Evolutionary conservation across 805 yeast genomes (phyloP).

Genomic region (Kodamaea laetipori): DNA sequence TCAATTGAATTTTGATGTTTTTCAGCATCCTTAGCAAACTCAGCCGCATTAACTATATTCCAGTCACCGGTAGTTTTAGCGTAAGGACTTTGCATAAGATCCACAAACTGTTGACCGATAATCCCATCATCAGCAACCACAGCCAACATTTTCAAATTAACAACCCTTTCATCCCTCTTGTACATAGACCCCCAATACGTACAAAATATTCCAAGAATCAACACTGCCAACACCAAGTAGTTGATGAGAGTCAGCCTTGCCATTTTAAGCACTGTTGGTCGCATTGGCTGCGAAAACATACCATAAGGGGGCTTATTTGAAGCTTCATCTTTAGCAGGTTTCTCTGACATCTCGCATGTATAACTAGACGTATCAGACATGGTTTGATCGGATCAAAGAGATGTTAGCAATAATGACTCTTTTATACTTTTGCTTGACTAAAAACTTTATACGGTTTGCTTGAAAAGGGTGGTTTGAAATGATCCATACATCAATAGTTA

Average conservation of each 20-base stretch:
- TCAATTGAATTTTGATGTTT: slow-evolving; percentile 14
- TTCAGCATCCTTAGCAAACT: slow-evolving; percentile 21
- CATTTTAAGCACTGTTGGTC: slow-evolving; percentile 1
- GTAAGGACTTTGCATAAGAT: not conserved
- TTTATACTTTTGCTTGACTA: no score
- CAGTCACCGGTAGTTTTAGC: slow-evolving; percentile 21
- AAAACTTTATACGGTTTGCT: no score
- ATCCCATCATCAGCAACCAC: slow-evolving; percentile 34
- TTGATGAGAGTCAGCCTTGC: slow-evolving; percentile 19
- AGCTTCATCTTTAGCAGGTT: no score
- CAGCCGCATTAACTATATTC: slow-evolving; percentile 16
- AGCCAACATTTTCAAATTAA: slow-evolving; percentile 38
- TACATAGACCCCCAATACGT: slow-evolving; percentile 46
- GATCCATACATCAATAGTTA: no score
- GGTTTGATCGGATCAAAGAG: no score
- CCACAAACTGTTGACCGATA: slow-evolving; percentile 2
- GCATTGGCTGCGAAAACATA: not conserved
- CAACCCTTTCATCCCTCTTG: slow-evolving; percentile 29
- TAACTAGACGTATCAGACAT: no score
- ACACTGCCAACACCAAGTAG: slow-evolving; percentile 22
- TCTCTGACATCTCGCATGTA: no score
- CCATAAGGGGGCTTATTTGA: no score
- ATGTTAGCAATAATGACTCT: no score
- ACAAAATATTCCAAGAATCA: slow-evolving; percentile 35
- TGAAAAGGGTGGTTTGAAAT: no score